Evolutionary conservation across 2,329 filamentous ascomycete species (phyloP).

Genomic region (Pestalotiopsis sp.): DNA sequence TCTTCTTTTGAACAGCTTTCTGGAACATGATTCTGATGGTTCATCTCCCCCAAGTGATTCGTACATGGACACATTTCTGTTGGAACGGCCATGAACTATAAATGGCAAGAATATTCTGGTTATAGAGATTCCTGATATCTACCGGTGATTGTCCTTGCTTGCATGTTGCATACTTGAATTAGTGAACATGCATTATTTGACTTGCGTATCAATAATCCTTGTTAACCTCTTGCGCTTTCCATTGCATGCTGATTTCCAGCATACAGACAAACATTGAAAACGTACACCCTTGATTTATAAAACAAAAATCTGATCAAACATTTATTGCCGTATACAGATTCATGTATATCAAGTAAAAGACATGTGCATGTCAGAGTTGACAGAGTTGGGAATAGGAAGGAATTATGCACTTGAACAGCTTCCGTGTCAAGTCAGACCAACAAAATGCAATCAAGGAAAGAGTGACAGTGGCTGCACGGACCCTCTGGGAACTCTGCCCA

Average conservation of each 20-base stretch:
- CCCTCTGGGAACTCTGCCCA: background rate
- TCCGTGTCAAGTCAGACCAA: background rate
- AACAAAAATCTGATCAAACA: too few relatives aligned
- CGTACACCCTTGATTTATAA: too few relatives aligned
- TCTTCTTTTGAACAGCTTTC: too few relatives aligned
- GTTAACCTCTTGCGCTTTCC: background rate
- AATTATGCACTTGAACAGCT: constrained; percentile 10
- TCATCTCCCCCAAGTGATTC: too few relatives aligned
- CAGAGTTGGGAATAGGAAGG: background rate
- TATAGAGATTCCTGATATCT: background rate
- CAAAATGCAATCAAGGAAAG: constrained; percentile 4
- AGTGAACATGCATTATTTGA: background rate
- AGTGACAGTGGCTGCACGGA: background rate
- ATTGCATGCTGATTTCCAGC: background rate
- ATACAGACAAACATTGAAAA: too few relatives aligned
- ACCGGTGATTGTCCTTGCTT: background rate
- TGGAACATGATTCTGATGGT: too few relatives aligned
- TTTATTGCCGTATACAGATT: too few relatives aligned
- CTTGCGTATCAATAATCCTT: background rate
- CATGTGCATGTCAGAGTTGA: background rate
- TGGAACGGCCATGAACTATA: too few relatives aligned
- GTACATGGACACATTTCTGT: too few relatives aligned
- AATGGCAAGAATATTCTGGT: background rate
- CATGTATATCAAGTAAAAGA: background rate
- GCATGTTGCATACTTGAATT: background rate